Evolutionary conservation across 768 basidiomycete genomes (phyloP), one percentile per base, ranked within the genome.

Genomic region (Suillus plorans): DNA sequence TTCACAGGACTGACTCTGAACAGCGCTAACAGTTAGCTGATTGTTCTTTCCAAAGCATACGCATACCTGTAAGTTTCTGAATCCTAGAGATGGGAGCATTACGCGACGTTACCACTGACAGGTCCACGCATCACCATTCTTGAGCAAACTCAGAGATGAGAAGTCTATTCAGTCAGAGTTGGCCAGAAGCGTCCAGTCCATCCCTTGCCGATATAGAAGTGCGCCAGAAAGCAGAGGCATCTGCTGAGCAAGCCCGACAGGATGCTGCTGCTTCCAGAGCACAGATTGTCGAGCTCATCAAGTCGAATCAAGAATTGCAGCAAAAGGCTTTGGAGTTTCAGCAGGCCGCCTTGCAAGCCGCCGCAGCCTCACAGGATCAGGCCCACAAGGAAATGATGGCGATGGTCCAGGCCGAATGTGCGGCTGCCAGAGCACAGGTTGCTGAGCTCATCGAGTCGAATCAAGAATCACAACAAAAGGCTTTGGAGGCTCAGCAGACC

Each of bases 211-310:
- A 45, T 5, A 65, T 65, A 45, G 7, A 39, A 42, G 34, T 12
- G 3, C 64, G 62, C 34, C 62, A 45, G n/a, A 8, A 31, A 1
- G 64, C 63, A 25, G 62, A 65, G 49, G 62, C 42, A 3, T 53
- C 64, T 7, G 39, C 55, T 34, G 44, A 25, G 18, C 44, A 65
- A 25, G 64, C 62, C 0, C 41, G 56, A 13, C 12, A 55, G n/a
- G 61, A 63, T 53, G 64, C 64, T 3, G 34, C 41, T n/a, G 63
- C 8, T 22, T 39, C 64, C 13, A 64, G 52, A 28, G 25, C 25
- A 20, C 41, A 59, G 41, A 42, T 59, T 6, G 6, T 22, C 18
- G 28, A 59, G 41, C 58, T 59, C 41, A 42, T 59, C 39, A 41
- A 12, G 28, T 28, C 58, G 25, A 59, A 59, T 59, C 58, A 59